Base-by-base conservation (phyloP, 306 rosid genomes). In the Malus fusca region DNA sequence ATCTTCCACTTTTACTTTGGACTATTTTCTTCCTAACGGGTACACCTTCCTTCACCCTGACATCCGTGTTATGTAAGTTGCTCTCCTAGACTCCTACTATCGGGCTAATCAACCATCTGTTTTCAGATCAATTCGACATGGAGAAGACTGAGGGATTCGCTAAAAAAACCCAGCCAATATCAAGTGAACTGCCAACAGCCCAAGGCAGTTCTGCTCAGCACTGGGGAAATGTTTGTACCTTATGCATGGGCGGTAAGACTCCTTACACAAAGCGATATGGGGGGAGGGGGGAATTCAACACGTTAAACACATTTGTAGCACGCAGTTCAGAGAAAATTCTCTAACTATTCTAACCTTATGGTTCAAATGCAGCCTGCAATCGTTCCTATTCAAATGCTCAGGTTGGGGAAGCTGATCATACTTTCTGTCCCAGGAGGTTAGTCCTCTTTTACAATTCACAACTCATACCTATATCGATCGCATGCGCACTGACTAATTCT, bases 351-450 rank as follows among this genome's bases (percentile, higher is more conserved):
- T 11, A 15, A 31, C 51, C 30, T 33, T 59, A 53, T 74, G 82
- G 67, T 69, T 46, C 63, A 53, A 75, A 14, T 85, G 86, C 91
- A 93, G 98, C 97, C 97, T 11, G 96, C 96, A 26, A 88, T 89
- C 82, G 84, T 91, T 83, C 97, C 96, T 19, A 89, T 93, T 77
- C 96, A 93, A 84, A 89, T 89, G 43, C 84, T 93, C 61, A 87
- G 96, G 78, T 37, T 93, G 81, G 98, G 98, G 78, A 87, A 93
- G 19, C 78, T 91, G 70, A 82, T 93, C 80, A 87, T 93, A 82
- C 93, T 93, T 73, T 89, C 96, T 62, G 96, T 93, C 66, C 98
- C 98, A 3, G 97, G 97, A 87, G 98, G 96, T 93, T 80, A 66
- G 89, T 79, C 69, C 72, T 73, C 73, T 75, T 63, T 72, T 23